A percentile compares a stretch with the other conserved stretches of the same genome.
Conservation (phyloP, 495 filamentous ascomycete genomes). For the Hypoxylon cercidicola region DNA sequence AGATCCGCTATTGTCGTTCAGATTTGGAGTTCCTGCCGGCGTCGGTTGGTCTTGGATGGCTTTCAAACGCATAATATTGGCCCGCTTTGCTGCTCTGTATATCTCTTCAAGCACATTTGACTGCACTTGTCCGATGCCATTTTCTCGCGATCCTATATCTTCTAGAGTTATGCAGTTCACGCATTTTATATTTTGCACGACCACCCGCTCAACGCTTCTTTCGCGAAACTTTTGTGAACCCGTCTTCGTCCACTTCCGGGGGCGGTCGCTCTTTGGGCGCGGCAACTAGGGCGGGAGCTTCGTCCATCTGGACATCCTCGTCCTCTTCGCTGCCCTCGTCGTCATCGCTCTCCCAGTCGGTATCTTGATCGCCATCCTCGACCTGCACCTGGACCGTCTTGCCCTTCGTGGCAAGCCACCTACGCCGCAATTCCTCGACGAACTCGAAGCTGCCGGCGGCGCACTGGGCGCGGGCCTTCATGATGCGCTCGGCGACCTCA, state of each 20-base stretch:
- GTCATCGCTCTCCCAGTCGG: conserved; percentile 63
- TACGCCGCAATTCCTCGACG: conserved; percentile 73
- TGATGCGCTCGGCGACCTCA: conserved; percentile 76
- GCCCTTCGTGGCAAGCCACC: conserved; percentile 69
- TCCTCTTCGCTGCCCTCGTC: conserved; percentile 67
- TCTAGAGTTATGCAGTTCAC: conserved; percentile 7
- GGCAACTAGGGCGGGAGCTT: conserved; percentile 70
- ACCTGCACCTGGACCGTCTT: conserved; percentile 67
- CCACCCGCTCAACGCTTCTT: conserved; percentile 67
- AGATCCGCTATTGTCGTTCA: conserved; percentile 3
- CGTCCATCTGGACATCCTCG: conserved; percentile 79
- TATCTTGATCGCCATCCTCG: conserved; percentile 70
- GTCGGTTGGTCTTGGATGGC: conserved; percentile 31
- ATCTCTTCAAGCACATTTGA: conserved; percentile 37
- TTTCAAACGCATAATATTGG: conserved; percentile 36
- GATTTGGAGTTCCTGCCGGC: conserved; percentile 35
- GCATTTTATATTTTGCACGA: conserved; percentile 3
- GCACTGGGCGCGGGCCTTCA: conserved; percentile 68
- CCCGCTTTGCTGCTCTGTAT: conserved; percentile 32
- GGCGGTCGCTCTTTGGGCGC: conserved; percentile 70
- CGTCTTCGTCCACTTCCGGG: conserved; percentile 90
- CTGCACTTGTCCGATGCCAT: conserved; percentile 25
- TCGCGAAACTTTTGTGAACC: conserved; percentile 87
- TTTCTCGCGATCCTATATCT: conserved; percentile 10
- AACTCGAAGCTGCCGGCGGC: conserved; percentile 65